Conservation (phyloP, 2,329 filamentous ascomycete species). For the Phyllosticta citrichinensis region DNA sequence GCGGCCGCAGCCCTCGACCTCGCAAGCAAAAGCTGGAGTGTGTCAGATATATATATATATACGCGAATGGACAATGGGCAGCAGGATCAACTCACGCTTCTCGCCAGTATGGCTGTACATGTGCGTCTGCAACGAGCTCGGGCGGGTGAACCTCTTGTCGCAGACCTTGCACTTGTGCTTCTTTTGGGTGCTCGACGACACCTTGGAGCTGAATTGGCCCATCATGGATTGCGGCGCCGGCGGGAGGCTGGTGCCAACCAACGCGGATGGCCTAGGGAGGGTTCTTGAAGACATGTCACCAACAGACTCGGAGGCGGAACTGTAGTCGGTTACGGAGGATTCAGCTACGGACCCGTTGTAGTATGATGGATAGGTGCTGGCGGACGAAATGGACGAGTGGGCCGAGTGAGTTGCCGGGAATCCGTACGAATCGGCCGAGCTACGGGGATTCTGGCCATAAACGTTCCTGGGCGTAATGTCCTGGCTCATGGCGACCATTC, state of each 20-base stretch:
- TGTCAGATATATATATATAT: no score
- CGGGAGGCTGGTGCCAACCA: constrained; percentile 52
- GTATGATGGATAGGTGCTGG: constrained; percentile 70
- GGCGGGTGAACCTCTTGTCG: constrained; percentile 92
- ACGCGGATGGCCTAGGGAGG: constrained; percentile 65
- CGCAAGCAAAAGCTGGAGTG: constrained; percentile 93
- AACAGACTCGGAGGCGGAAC: constrained; percentile 76
- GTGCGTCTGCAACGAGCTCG: constrained; percentile 89
- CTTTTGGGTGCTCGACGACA: constrained; percentile 92
- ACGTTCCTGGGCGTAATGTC: constrained; percentile 82
- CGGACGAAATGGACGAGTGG: constrained; percentile 81
- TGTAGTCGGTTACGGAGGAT: constrained; percentile 84
- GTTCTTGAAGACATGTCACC: constrained; percentile 71
- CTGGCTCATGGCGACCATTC: constrained; percentile 93
- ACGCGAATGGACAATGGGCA: background rate
- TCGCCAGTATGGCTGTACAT: constrained; percentile 99
- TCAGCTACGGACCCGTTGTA: constrained; percentile 74
- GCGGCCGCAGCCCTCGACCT: constrained; percentile 87
- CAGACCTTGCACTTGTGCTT: constrained; percentile 99
- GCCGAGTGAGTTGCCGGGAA: constrained; percentile 79
- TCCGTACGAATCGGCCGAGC: constrained; percentile 77
- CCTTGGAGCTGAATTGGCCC: constrained; percentile 95
- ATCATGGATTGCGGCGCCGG: constrained; percentile 95
- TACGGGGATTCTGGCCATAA: constrained; percentile 59
- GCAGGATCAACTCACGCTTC: constrained; percentile 63